Percentiles rank a stretch among this genome's conserved stretches.
Conservation (phyloP, 306 rosid genomes). For the Sesbania bispinosa region DNA sequence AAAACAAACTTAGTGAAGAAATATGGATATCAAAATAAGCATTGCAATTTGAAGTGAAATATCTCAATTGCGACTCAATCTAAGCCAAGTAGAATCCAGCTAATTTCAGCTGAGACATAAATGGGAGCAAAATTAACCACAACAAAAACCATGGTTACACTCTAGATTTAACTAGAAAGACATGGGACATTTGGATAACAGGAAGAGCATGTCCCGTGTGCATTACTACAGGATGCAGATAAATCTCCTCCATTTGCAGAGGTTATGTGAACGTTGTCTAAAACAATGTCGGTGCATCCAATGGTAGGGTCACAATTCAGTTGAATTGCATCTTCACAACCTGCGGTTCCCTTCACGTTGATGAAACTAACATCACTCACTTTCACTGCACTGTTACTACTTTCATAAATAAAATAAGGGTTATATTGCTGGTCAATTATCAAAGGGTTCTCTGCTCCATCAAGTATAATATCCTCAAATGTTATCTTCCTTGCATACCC, state of each 20-base stretch:
- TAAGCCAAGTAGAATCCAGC: no score
- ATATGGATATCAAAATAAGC: no score
- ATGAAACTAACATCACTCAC: conserved; percentile 39
- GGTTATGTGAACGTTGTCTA: conserved; percentile 19
- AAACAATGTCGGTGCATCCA: conserved; percentile 25
- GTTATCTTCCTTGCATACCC: conserved; percentile 51
- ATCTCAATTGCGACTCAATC: no score
- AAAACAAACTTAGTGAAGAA: no score
- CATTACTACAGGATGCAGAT: conserved; percentile 25
- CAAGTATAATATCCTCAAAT: conserved; percentile 35
- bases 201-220: not conserved
- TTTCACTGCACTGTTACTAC: not conserved
- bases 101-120: no score
- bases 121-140: no score
- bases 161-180: no score
- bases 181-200: conserved; percentile 30
- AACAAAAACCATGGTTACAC: no score
- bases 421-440: conserved; percentile 37
- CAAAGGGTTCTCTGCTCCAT: conserved; percentile 25
- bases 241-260: not conserved
- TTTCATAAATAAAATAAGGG: not conserved
- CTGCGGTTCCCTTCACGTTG: conserved; percentile 37
- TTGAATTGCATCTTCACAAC: not conserved
- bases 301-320: conserved; percentile 11
- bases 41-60: no score